phyloP scores from a whole-genome alignment of 2,329 filamentous ascomycete genomes.

The Metarhizium guizhouense region DNA sequence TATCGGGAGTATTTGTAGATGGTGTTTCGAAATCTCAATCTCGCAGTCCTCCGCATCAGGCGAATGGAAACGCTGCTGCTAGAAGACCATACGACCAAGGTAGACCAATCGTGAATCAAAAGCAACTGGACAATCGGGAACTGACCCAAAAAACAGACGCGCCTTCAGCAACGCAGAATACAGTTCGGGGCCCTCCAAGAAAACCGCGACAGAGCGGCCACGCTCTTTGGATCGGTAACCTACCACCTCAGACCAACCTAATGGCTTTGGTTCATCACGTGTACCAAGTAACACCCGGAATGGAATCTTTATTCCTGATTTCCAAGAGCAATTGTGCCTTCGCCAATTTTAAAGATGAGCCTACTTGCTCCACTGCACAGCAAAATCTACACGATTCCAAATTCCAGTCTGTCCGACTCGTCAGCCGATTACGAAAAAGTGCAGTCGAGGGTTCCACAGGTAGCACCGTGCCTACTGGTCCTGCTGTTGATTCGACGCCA shows the following conservation, averaged over 20 bases:
- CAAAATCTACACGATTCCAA: slow-evolving; percentile 81
- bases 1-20: slow-evolving; percentile 26
- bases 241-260: slow-evolving; percentile 74
- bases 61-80: slow-evolving; percentile 2
- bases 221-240: slow-evolving; percentile 91
- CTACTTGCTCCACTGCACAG: slow-evolving; percentile 67
- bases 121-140: background rate
- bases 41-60: slow-evolving; percentile 5
- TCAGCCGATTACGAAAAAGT: slow-evolving; percentile 67
- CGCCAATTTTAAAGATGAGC: slow-evolving; percentile 84
- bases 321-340: slow-evolving; percentile 97
- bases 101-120: slow-evolving; percentile 4
- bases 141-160: slow-evolving; percentile 13
- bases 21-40: slow-evolving; percentile 10
- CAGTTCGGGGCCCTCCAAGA: slow-evolving; percentile 25
- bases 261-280: slow-evolving; percentile 87
- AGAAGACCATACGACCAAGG: slow-evolving; percentile 12
- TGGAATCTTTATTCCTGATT: slow-evolving; percentile 88
- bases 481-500: slow-evolving; percentile 20
- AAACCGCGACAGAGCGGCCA: slow-evolving; percentile 58
- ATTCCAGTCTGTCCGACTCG: slow-evolving; percentile 76
- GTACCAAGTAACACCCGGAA: slow-evolving; percentile 64
- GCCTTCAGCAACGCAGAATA: slow-evolving; percentile 9
- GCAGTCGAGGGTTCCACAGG: slow-evolving; percentile 36
- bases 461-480: slow-evolving; percentile 44